Percentiles rank a stretch among this genome's conserved stretches.
These are phyloP conservation scores for Ascochyta fabae DNA, from an alignment of 2,329 filamentous ascomycete species.

Conservation along the genomic window DNA sequence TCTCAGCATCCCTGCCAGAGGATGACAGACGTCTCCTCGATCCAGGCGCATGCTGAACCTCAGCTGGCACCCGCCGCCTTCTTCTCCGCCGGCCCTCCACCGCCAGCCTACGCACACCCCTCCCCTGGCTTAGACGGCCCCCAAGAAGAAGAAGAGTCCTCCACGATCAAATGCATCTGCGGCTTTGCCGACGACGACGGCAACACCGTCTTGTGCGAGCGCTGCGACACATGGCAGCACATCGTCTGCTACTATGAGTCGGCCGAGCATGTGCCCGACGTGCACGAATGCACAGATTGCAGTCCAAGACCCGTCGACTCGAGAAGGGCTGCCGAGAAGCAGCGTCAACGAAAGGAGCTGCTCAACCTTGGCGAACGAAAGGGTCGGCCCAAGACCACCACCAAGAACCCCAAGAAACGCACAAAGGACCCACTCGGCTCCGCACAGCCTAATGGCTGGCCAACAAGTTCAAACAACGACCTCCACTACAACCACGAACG, in stretches of 20 bases:
- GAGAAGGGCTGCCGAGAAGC: constrained; percentile 76
- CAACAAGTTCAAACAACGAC: constrained; percentile 63
- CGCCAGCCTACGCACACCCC: constrained; percentile 46
- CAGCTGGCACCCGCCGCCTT: constrained; percentile 49
- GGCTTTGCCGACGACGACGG: constrained; percentile 93
- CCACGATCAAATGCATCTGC: constrained; percentile 98
- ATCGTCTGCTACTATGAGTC: constrained; percentile 94
- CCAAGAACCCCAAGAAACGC: constrained; percentile 91
- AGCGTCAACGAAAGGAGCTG: constrained; percentile 66
- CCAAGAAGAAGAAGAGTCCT: constrained; percentile 76
- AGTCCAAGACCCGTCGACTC: constrained; percentile 77
- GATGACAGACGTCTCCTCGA: constrained; percentile 53
- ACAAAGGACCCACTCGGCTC: constrained; percentile 68
- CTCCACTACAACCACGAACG: constrained; percentile 55
- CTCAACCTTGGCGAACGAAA: constrained; percentile 63
- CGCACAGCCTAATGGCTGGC: constrained; percentile 70
- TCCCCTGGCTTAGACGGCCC: constrained; percentile 40
- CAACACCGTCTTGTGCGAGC: constrained; percentile 95
- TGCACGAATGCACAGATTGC: constrained; percentile 91
- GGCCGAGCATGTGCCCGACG: constrained; percentile 70
- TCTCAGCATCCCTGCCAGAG: constrained; percentile 42
- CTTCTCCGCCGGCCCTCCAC: constrained; percentile 36
- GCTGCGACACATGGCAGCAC: constrained; percentile 97
- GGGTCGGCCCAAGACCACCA: constrained; percentile 75
- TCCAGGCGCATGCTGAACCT: constrained; percentile 52